phyloP scores from a whole-genome alignment of 2,329 filamentous ascomycete genomes.

The Bipolaris oryzae region DNA sequence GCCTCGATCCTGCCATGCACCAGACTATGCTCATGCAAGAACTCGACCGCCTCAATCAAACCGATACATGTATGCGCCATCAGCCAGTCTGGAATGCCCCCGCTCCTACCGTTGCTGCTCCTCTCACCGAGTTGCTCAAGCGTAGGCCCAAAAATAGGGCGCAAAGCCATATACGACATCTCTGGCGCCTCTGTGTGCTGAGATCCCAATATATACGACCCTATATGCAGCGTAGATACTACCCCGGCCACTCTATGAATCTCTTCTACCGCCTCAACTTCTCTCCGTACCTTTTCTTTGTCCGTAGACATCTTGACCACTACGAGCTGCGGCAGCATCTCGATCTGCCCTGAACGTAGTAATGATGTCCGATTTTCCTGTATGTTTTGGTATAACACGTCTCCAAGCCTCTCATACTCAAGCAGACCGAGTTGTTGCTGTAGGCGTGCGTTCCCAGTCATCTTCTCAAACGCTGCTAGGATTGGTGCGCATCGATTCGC shows the following conservation, averaged over 20 bases:
- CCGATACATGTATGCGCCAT: constrained; percentile 21
- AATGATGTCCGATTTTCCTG: neutral
- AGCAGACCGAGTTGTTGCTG: constrained; percentile 5
- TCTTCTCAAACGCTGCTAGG: neutral
- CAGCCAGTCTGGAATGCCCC: constrained; percentile 14
- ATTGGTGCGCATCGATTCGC: neutral
- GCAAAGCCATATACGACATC: constrained; percentile 11
- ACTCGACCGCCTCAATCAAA: constrained; percentile 12
- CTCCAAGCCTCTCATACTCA: neutral
- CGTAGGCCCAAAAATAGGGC: constrained; percentile 18
- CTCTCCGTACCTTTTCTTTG: neutral
- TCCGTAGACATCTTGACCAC: constrained; percentile 6
- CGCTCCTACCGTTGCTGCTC: neutral
- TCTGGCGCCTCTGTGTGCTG: constrained; percentile 2
- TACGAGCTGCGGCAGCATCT: constrained; percentile 3
- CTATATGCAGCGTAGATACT: neutral
- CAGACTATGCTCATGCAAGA: constrained; percentile 11
- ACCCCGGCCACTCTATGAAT: neutral
- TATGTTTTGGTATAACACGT: neutral
- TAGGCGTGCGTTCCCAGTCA: neutral
- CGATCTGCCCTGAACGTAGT: neutral
- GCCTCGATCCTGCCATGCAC: constrained; percentile 7
- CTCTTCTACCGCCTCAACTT: neutral
- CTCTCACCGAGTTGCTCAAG: constrained; percentile 14
- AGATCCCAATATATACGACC: neutral